These are phyloP conservation scores for Psilocybe cyanescens DNA, from an alignment of 768 basidiomycete genomes.

Conservation along the genomic window DNA sequence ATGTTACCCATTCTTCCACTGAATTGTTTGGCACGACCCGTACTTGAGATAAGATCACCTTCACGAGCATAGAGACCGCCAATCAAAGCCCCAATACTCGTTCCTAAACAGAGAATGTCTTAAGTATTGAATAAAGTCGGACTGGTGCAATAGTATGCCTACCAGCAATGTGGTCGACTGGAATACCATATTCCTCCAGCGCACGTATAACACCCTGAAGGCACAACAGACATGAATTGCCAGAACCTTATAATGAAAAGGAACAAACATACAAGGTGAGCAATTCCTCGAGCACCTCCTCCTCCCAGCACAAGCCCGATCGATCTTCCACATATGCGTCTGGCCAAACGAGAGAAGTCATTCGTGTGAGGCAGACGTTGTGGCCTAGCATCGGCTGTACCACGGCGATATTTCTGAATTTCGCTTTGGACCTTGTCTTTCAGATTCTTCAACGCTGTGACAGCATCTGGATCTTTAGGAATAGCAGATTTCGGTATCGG, in stretches of 20 bases:
- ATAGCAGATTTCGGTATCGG: conserved; percentile 60
- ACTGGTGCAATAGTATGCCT: conserved; percentile 15
- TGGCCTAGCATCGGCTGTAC: conserved; percentile 60
- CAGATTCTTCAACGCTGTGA: conserved; percentile 88
- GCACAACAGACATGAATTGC: conserved; percentile 12
- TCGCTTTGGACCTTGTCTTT: conserved; percentile 90
- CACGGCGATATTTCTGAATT: conserved; percentile 85
- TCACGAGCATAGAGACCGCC: conserved; percentile 96
- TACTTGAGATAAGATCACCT: conserved; percentile 84
- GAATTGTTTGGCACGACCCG: conserved; percentile 90
- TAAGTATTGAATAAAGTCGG: neutral
- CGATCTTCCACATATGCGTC: conserved; percentile 89
- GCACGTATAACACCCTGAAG: conserved; percentile 90
- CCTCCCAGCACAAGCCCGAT: conserved; percentile 96
- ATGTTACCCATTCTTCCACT: conserved; percentile 91
- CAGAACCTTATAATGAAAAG: neutral
- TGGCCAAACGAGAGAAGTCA: conserved; percentile 91
- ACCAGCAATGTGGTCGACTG: conserved; percentile 93
- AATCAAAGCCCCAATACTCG: conserved; percentile 91
- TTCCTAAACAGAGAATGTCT: conserved; percentile 44
- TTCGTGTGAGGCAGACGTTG: conserved; percentile 82
- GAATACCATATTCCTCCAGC: conserved; percentile 88
- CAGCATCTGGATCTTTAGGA: conserved; percentile 86
- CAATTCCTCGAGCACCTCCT: conserved; percentile 87
- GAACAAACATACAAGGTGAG: conserved; percentile 39